These are phyloP conservation scores for Xylariaceae sp. DNA, from an alignment of 2,329 filamentous ascomycete genomes.

Conservation along the genomic window DNA sequence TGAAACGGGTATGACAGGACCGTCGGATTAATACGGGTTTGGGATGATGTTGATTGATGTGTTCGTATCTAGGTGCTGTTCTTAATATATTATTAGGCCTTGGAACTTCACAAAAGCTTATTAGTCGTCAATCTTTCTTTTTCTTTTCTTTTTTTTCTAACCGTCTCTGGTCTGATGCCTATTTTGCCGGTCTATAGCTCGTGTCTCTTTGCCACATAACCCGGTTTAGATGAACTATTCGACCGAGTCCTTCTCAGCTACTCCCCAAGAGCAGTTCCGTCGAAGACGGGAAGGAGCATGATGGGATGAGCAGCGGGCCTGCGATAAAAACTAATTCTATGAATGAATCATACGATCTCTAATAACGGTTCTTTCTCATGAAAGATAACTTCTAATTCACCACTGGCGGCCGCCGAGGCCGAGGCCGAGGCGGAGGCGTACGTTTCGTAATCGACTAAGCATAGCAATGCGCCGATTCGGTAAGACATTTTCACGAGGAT, in stretches of 20 bases:
- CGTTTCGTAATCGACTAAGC: slow-evolving; percentile 8
- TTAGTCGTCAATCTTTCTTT: neutral
- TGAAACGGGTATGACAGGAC: neutral
- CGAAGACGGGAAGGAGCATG: too few relatives aligned
- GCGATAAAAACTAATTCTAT: too few relatives aligned
- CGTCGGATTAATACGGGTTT: neutral
- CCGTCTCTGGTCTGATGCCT: neutral
- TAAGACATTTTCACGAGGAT: slow-evolving; percentile 7
- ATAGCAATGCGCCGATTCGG: slow-evolving; percentile 14
- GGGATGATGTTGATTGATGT: too few relatives aligned
- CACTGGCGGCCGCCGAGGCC: too few relatives aligned
- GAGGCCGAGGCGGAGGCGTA: neutral
- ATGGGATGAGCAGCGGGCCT: too few relatives aligned
- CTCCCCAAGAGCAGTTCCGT: too few relatives aligned
- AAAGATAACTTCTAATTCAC: neutral
- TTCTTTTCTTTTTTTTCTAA: neutral
- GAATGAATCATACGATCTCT: too few relatives aligned
- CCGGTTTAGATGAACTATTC: neutral
- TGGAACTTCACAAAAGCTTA: neutral
- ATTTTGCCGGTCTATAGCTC: neutral
- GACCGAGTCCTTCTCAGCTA: too few relatives aligned
- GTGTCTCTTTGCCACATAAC: neutral
- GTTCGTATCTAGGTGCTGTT: neutral
- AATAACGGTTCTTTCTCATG: neutral
- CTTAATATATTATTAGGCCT: neutral